Evolutionary conservation across 352 stramenopile genomes (phyloP).

Genomic region (Peronospora farinosa): DNA sequence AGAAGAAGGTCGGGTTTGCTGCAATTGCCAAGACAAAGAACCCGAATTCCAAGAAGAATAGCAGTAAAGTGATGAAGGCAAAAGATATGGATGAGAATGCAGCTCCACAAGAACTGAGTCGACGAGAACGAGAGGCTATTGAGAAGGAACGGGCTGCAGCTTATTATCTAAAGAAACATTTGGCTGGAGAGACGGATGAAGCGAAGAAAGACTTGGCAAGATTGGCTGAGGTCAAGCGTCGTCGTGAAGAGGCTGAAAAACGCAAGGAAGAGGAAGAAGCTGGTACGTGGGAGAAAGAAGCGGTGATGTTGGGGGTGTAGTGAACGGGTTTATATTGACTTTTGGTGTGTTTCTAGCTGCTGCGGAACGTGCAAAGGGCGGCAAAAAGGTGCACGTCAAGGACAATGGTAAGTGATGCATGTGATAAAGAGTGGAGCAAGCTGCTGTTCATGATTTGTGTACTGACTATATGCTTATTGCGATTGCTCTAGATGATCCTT

Average conservation of each 20-base stretch:
- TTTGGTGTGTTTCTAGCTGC: constrained; percentile 28
- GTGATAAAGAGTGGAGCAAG: not conserved
- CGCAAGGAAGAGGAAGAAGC: constrained; percentile 78
- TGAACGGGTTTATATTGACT: not conserved
- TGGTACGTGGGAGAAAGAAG: constrained; percentile 24
- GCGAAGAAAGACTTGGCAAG: constrained; percentile 82
- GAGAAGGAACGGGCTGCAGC: constrained; percentile 74
- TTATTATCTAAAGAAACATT: constrained; percentile 79
- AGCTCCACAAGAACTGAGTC: constrained; percentile 63
- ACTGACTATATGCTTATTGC: not conserved
- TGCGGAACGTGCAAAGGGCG: constrained; percentile 53
- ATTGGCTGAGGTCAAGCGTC: constrained; percentile 69
- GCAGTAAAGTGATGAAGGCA: constrained; percentile 83
- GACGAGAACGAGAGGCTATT: constrained; percentile 81
- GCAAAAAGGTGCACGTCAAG: constrained; percentile 59
- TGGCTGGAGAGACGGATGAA: constrained; percentile 81
- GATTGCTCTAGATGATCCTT: constrained; percentile 45
- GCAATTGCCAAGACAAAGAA: constrained; percentile 77
- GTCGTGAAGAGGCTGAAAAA: constrained; percentile 74
- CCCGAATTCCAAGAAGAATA: constrained; percentile 60
- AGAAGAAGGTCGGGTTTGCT: constrained; percentile 57
- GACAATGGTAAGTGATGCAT: constrained; percentile 40
- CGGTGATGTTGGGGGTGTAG: not conserved
- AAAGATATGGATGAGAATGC: constrained; percentile 69
- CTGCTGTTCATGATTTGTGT: not conserved